These are phyloP conservation scores for Paramecium sexaurelia DNA, from an alignment of 73 alveolate species.

Conservation along the genomic window DNA sequence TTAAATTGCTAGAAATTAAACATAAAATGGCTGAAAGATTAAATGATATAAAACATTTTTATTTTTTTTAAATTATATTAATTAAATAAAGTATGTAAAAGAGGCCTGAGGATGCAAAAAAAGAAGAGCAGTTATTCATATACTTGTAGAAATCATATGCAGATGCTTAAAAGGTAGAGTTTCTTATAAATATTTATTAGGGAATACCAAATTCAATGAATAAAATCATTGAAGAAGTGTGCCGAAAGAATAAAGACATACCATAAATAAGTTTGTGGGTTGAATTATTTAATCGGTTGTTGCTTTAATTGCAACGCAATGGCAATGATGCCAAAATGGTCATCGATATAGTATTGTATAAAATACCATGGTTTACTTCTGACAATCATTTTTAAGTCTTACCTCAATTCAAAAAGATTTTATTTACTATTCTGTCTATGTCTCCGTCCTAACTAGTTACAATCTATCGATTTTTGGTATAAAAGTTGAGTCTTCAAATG, in stretches of 20 bases:
- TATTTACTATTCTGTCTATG: constrained; percentile 29
- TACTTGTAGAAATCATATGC: constrained; percentile 21
- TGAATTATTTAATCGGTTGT: constrained; percentile 15
- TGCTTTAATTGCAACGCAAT: background rate
- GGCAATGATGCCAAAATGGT: constrained; percentile 49
- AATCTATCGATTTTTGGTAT: constrained; percentile 10
- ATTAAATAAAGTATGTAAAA: background rate
- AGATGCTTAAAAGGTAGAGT: constrained; percentile 18
- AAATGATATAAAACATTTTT: background rate
- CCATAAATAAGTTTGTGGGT: constrained; percentile 4
- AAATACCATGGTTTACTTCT: constrained; percentile 58
- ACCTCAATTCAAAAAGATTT: background rate
- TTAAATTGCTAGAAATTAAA: background rate
- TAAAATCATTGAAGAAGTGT: constrained; percentile 41
- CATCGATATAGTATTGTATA: constrained; percentile 56
- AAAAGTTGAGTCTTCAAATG: constrained; percentile 5
- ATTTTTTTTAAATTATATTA: background rate
- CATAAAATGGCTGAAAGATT: background rate
- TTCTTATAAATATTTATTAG: background rate
- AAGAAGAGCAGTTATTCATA: constrained; percentile 11
- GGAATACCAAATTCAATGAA: constrained; percentile 10
- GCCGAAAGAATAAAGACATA: constrained; percentile 42
- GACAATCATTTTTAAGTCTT: constrained; percentile 36
- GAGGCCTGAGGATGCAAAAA: constrained; percentile 43
- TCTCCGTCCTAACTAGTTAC: background rate